A percentile compares a stretch with the other conserved stretches of the same genome.
Conservation (phyloP, 1,284 basidiomycete genomes). For the Gymnopus androsaceus region DNA sequence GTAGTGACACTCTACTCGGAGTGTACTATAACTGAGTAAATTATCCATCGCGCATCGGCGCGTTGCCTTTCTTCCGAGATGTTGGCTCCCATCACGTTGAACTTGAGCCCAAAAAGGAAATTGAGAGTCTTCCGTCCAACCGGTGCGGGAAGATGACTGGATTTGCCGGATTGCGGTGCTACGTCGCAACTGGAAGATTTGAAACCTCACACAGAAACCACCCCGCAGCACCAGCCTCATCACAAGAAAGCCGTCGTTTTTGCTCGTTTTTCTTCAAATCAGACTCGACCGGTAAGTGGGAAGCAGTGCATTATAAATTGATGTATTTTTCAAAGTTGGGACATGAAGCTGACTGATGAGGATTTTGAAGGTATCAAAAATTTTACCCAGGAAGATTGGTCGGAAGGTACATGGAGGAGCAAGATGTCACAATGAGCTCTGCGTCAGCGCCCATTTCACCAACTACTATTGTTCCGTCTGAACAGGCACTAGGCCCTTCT, state of each 20-base stretch:
- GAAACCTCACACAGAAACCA: conserved; percentile 4
- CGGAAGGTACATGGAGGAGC: conserved; percentile 11
- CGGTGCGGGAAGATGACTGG: neutral
- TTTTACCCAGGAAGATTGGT: conserved; percentile 11
- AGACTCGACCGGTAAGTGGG: neutral
- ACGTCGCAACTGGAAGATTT: conserved; percentile 8
- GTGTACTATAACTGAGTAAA: too few relatives aligned
- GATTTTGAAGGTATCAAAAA: too few relatives aligned
- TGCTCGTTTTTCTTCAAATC: neutral
- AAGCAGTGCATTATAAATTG: neutral
- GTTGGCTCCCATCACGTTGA: conserved; percentile 2
- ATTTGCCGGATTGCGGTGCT: conserved; percentile 1
- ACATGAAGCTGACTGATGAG: too few relatives aligned
- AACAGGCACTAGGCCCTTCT: neutral
- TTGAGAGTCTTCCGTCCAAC: conserved; percentile 14
- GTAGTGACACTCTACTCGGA: too few relatives aligned
- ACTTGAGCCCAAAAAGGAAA: conserved; percentile 20
- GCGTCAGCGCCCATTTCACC: neutral
- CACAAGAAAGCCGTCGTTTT: neutral
- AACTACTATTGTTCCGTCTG: neutral
- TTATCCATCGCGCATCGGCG: too few relatives aligned
- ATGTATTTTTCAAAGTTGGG: neutral
- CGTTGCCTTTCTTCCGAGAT: neutral
- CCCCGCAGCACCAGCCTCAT: neutral
- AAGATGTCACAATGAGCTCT: conserved; percentile 8